A percentile compares a stretch with the other conserved stretches of the same genome.
phyloP scores from a whole-genome alignment of 306 rosid genomes.

The Quercus alba region DNA sequence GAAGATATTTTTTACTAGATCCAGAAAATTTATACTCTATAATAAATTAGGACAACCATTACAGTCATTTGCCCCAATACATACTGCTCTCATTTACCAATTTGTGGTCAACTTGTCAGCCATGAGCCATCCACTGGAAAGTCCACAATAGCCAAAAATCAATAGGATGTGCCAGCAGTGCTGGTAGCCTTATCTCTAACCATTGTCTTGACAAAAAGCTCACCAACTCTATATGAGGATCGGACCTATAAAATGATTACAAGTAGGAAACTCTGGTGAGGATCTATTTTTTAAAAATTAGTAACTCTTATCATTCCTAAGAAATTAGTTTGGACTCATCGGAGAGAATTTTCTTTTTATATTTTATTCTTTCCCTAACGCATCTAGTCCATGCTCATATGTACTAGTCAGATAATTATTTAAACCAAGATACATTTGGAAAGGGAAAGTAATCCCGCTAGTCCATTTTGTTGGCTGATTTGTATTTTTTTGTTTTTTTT shows the following conservation, averaged over 20 bases:
- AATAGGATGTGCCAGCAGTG: too few relatives aligned
- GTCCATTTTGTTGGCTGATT: not conserved
- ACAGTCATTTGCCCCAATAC: not conserved
- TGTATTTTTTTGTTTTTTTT: too few relatives aligned
- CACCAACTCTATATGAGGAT: slow-evolving; percentile 50
- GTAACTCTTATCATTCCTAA: not conserved
- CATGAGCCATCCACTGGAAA: too few relatives aligned
- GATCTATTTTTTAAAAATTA: not conserved
- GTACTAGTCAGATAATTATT: not conserved
- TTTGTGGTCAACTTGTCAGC: too few relatives aligned
- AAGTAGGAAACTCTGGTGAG: not conserved
- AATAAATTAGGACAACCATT: not conserved
- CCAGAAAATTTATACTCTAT: not conserved
- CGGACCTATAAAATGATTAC: slow-evolving; percentile 55
- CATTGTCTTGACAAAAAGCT: not conserved
- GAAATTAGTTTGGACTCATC: not conserved
- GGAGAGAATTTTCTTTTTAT: not conserved
- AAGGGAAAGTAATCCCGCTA: not conserved
- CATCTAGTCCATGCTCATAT: too few relatives aligned
- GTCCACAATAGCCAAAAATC: too few relatives aligned
- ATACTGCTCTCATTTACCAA: not conserved
- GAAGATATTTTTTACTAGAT: not conserved
- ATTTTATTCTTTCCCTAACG: not conserved
- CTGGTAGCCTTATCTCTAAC: not conserved
- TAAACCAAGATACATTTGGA: not conserved